Percentiles rank a stretch among this genome's conserved stretches.
phyloP scores from a whole-genome alignment of 225 moss, liverwort and hornwort species.

The Rhytidiadelphus loreus region DNA sequence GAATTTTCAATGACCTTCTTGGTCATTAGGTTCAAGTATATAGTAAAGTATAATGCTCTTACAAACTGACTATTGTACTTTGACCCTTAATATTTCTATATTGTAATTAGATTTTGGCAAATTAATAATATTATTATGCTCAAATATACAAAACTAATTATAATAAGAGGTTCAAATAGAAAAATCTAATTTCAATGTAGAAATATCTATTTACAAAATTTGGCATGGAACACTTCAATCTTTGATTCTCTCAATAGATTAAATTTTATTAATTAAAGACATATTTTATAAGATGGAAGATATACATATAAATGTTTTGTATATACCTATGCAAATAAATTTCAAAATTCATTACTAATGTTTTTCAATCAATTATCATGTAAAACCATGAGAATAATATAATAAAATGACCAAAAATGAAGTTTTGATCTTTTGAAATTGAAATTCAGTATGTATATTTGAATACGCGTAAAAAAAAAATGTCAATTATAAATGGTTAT shows the following conservation, averaged over 20 bases:
- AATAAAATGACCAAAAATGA: neutral
- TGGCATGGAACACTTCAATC: accelerated
- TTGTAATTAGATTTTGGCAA: neutral
- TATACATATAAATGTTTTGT: too few relatives aligned
- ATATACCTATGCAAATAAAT: neutral
- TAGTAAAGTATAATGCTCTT: neutral
- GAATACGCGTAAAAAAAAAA: too few relatives aligned
- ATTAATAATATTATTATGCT: neutral
- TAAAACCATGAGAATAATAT: neutral
- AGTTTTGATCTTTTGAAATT: too few relatives aligned
- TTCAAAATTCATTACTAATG: neutral
- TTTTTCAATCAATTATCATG: too few relatives aligned
- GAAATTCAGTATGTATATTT: too few relatives aligned
- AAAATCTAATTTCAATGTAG: neutral
- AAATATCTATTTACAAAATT: neutral
- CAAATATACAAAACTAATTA: too few relatives aligned
- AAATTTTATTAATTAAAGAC: neutral
- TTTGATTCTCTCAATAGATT: neutral
- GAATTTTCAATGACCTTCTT: neutral
- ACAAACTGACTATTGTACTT: neutral
- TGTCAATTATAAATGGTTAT: too few relatives aligned
- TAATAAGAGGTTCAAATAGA: too few relatives aligned
- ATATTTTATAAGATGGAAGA: neutral
- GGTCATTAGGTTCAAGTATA: neutral
- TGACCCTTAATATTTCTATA: neutral